Evolutionary conservation across 1,284 basidiomycete genomes (phyloP).

Genomic region (Hymenochaete sp.): DNA sequence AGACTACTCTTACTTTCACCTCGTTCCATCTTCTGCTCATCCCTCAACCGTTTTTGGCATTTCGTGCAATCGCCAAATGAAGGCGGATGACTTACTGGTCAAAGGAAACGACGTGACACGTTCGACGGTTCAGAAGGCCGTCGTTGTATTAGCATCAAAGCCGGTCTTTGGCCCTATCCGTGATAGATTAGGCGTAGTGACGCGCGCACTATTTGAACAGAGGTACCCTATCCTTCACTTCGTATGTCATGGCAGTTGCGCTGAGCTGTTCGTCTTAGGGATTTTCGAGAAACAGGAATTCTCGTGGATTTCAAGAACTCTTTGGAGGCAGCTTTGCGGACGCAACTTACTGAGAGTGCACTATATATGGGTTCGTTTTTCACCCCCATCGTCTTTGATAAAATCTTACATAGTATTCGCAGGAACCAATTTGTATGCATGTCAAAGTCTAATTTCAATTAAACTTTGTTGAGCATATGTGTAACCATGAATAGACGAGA

Average conservation of each 20-base stretch:
- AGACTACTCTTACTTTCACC: constrained; percentile 96
- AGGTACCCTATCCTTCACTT: constrained; percentile 29
- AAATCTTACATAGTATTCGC: constrained; percentile 17
- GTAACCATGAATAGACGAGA: constrained; percentile 50
- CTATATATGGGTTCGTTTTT: constrained; percentile 74
- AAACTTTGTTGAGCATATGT: background rate
- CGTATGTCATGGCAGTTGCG: background rate
- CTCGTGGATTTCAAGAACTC: constrained; percentile 76
- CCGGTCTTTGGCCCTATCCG: constrained; percentile 84
- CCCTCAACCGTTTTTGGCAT: constrained; percentile 88
- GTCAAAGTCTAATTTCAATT: background rate
- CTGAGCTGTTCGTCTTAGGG: constrained; percentile 33
- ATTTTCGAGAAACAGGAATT: constrained; percentile 79
- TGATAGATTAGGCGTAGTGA: constrained; percentile 95
- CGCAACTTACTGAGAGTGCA: constrained; percentile 70
- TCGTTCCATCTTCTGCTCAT: constrained; percentile 60
- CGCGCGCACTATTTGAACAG: constrained; percentile 83
- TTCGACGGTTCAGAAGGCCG: constrained; percentile 95
- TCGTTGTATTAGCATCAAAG: constrained; percentile 87
- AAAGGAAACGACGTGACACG: constrained; percentile 86
- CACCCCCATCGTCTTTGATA: background rate
- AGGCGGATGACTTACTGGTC: constrained; percentile 71
- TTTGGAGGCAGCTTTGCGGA: constrained; percentile 58
- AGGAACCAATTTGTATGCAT: constrained; percentile 11
- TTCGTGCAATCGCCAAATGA: constrained; percentile 96